Evolutionary conservation across 2,329 filamentous ascomycete genomes (phyloP).

Genomic region (Aureobasidium musti): DNA sequence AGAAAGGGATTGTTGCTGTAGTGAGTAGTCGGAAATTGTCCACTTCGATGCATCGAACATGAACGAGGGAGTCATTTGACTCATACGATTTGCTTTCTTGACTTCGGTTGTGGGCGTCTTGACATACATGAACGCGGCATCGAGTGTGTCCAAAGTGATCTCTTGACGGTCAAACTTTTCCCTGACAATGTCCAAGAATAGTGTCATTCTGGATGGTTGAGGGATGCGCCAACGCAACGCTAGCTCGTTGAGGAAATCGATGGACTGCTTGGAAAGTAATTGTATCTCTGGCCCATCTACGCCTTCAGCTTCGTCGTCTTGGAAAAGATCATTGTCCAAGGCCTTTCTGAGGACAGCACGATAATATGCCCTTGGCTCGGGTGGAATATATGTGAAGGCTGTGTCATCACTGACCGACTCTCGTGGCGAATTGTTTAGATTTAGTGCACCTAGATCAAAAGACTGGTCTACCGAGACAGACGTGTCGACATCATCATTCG

Average conservation of each 20-base stretch:
- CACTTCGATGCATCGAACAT: slow-evolving; percentile 55
- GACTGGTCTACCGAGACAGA: slow-evolving; percentile 64
- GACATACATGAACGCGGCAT: slow-evolving; percentile 77
- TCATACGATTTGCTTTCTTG: slow-evolving; percentile 61
- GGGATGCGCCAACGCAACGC: slow-evolving; percentile 88
- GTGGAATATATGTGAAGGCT: slow-evolving; percentile 85
- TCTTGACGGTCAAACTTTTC: slow-evolving; percentile 85
- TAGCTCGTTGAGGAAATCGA: slow-evolving; percentile 81
- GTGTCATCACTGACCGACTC: slow-evolving; percentile 53
- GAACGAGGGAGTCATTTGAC: slow-evolving; percentile 43
- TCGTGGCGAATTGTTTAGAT: slow-evolving; percentile 54
- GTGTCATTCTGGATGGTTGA: slow-evolving; percentile 73
- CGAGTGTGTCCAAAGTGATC: slow-evolving; percentile 76
- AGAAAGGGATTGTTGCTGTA: slow-evolving; percentile 73
- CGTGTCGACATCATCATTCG: slow-evolving; percentile 47
- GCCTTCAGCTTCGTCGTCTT: slow-evolving; percentile 53
- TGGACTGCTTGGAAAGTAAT: slow-evolving; percentile 71
- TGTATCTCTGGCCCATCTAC: slow-evolving; percentile 55
- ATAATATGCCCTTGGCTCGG: slow-evolving; percentile 80
- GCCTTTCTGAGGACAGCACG: slow-evolving; percentile 78
- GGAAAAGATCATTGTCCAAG: slow-evolving; percentile 62
- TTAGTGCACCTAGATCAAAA: slow-evolving; percentile 63
- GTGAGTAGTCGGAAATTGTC: slow-evolving; percentile 52
- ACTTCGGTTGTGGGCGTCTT: slow-evolving; percentile 66
- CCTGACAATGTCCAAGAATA: slow-evolving; percentile 80